Evolutionary conservation across 345 rosid genomes (phyloP).

Genomic region (Populus alba): DNA sequence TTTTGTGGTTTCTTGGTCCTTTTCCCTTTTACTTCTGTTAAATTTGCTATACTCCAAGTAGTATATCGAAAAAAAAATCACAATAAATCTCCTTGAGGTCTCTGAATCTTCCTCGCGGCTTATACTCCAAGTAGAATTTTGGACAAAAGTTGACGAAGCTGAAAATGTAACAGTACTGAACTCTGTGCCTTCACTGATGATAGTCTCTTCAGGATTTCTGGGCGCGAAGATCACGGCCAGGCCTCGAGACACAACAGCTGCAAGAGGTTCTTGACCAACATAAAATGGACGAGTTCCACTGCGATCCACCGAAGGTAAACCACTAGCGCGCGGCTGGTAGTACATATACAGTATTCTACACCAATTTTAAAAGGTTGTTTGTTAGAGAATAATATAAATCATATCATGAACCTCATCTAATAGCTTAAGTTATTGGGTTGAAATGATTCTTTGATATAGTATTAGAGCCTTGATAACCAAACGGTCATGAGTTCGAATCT

Average conservation of each 20-base stretch:
- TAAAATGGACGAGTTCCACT: not conserved
- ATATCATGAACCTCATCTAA: too few relatives aligned
- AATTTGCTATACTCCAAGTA: too few relatives aligned
- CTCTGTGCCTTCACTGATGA: constrained; percentile 6
- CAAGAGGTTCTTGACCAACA: constrained; percentile 11
- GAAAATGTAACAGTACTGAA: constrained; percentile 5
- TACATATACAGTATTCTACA: not conserved
- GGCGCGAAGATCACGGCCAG: not conserved
- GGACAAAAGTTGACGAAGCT: not conserved
- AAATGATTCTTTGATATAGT: too few relatives aligned
- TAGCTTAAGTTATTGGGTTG: too few relatives aligned
- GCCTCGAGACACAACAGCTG: not conserved
- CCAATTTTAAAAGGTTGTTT: not conserved
- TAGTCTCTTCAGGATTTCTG: not conserved
- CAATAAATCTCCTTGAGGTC: too few relatives aligned
- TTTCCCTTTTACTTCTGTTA: too few relatives aligned
- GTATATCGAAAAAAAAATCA: too few relatives aligned
- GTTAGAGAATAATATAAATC: too few relatives aligned
- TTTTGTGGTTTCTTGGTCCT: too few relatives aligned
- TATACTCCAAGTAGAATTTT: constrained; percentile 6
- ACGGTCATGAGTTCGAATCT: too few relatives aligned
- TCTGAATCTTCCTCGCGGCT: too few relatives aligned
- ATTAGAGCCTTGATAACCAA: too few relatives aligned
- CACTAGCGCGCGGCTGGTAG: constrained; percentile 15
- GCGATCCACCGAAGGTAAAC: not conserved